Base-by-base conservation (phyloP, 768 basidiomycete species). In the Agaricus sinodeliciosus region DNA sequence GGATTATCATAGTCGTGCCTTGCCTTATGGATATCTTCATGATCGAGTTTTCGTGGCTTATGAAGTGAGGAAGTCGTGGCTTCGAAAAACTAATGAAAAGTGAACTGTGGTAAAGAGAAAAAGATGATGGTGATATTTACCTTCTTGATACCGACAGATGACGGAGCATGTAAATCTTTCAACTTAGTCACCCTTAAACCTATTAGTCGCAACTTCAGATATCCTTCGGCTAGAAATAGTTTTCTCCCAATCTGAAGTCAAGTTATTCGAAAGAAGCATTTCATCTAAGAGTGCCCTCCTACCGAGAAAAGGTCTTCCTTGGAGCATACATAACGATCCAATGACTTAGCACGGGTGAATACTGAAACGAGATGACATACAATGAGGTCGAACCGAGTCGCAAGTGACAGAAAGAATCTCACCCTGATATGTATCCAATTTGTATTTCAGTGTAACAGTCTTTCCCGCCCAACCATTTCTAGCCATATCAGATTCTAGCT, bases 381-480 rank as follows among this genome's bases (percentile, higher is more conserved):
- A 11, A 31, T 31, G 11, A 31, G 31, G 8, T 31, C 3, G 31
- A 31, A 11, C 31, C 31, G 8, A 31, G 31, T 11, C 7, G 11
- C 31, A 47, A 18, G 13, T 9, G 18, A 18, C 27, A 3, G 19
- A 34, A 8, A 13, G 8, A 40, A 22, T 15, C 37, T 53, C 54
- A 83, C 90, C 84, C 74, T 95, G 82, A 66, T 84, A 97, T 0
- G 85, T 93, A 63, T 94, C 86, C 31, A 91, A 77, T 70, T 99
- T 99, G 66, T 85, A 94, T 65, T 95, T 96, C 46, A 98, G 75
- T 0, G 91, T 95, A 28, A 98, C 76, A 0, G 92, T 96, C 58
- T 85, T 81, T 7, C 92, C 95, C 6, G 82, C 78, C 84, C 92
- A 99, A 27, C 89, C 85, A 42, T 76, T 75, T n/a, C 76, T 67